Evolutionary conservation across 352 stramenopile genomes (phyloP), one percentile per base, ranked within the genome.

Genomic region (Salisapilia sapeloensis): DNA sequence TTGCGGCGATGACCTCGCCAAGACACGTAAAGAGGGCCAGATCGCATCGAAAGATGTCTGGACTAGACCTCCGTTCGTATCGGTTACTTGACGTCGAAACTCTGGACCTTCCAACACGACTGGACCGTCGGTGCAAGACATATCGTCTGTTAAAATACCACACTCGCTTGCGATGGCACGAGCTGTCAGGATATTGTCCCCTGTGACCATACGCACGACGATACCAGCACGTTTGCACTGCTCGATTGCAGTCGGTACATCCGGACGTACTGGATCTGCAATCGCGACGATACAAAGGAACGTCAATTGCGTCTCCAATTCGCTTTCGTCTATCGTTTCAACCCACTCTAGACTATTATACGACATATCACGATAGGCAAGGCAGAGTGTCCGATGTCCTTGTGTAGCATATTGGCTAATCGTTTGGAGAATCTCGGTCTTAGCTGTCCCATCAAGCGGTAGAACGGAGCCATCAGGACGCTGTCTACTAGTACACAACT

Each of bases 191-290:
- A 93, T 60, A 24, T 77, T 85, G 52, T 97, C 87, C 25, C 84
- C 85, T 5, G 85, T 96, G 4, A 96, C 67, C 71, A 96, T 94
- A 23, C 90, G 67, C 11, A 94, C 79, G 42, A 42, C 58, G 55
- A 97, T 85, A 12, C 92, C 94, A 2, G 90, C 90, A 10, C 52
- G 56, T 53, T 95, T 71, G 49, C 92, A 98, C n/a, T 58, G 64
- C 11, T 50, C 48, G 10, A 98, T 90, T 5, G 90, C 71, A 6
- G 79, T 57, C 21, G 78, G 70, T 9, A 97, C 92, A 43, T 94
- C 81, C 0, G 56, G 48, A 4, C 91, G 69, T 23, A 96, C 64
- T 6, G 93, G 93, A 57, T 98, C 89, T 48, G 92, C 69, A 30
- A 97, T 96, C 31, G 77, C 90, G 12, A 96, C 69, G 21, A 98